These are phyloP conservation scores for Trichophyton schoenleinii DNA, from an alignment of 2,329 filamentous ascomycete genomes.

Conservation along the genomic window DNA sequence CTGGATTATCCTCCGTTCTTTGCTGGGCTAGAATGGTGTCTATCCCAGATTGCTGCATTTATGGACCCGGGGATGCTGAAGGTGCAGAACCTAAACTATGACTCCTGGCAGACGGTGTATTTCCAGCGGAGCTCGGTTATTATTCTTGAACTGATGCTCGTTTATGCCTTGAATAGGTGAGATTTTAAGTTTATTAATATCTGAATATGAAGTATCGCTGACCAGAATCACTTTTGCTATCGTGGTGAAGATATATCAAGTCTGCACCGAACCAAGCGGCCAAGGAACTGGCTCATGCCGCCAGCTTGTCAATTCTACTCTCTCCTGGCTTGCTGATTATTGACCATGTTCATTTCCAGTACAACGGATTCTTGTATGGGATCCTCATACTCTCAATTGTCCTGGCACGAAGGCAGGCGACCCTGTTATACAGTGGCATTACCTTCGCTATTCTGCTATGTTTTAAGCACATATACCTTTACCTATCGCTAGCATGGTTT, in stretches of 20 bases:
- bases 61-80: slow-evolving; percentile 71
- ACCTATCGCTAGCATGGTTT: slow-evolving; percentile 90
- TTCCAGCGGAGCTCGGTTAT: slow-evolving; percentile 90
- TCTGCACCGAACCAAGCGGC: slow-evolving; percentile 48
- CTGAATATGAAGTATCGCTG: not conserved
- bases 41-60: slow-evolving; percentile 68
- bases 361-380: slow-evolving; percentile 95
- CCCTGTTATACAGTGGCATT: slow-evolving; percentile 64
- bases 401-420: slow-evolving; percentile 61
- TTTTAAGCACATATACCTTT: slow-evolving; percentile 97
- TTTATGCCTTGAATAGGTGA: slow-evolving; percentile 69
- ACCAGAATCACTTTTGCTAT: not conserved
- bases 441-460: slow-evolving; percentile 77
- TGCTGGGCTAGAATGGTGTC: slow-evolving; percentile 86
- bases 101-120: slow-evolving; percentile 86
- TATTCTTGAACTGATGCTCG: slow-evolving; percentile 66
- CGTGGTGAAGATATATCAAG: slow-evolving; percentile 53
- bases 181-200: slow-evolving; percentile 11
- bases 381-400: slow-evolving; percentile 77
- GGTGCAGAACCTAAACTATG: slow-evolving; percentile 68
- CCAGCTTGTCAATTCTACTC: slow-evolving; percentile 75
- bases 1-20: slow-evolving; percentile 98
- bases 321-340: slow-evolving; percentile 93
- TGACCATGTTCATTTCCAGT: slow-evolving; percentile 97
- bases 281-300: slow-evolving; percentile 70